Conservation (phyloP, 352 stramenopile genomes). For the Phytophthora pseudosyringae region DNA sequence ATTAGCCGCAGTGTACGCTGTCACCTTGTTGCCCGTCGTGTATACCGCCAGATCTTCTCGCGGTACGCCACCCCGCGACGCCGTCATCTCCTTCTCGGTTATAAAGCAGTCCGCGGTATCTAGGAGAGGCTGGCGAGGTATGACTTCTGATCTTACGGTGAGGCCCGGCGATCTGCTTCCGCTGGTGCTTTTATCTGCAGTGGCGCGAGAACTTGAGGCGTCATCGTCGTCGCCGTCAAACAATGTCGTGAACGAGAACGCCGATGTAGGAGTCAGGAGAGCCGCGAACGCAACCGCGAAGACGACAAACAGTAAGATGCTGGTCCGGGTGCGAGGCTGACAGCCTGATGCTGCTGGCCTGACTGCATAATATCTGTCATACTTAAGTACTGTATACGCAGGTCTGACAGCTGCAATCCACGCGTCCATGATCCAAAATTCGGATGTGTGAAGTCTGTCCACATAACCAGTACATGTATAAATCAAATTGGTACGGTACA, state of each 20-base stretch:
- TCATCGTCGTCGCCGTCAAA: not conserved
- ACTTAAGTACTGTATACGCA: too few relatives aligned
- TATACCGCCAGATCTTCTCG: conserved; percentile 42
- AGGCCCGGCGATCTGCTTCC: conserved; percentile 21
- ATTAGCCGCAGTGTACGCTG: conserved; percentile 46
- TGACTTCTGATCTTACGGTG: conserved; percentile 21
- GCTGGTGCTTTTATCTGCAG: not conserved
- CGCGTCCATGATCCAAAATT: too few relatives aligned
- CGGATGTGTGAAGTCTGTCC: too few relatives aligned
- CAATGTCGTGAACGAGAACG: conserved; percentile 11
- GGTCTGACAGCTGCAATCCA: too few relatives aligned
- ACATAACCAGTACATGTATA: too few relatives aligned
- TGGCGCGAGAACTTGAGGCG: not conserved
- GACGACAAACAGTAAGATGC: too few relatives aligned
- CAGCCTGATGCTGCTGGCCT: too few relatives aligned
- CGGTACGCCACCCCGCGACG: conserved; percentile 44
- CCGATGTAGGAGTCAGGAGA: not conserved
- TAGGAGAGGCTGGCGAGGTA: conserved; percentile 44
- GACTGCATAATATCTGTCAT: too few relatives aligned
- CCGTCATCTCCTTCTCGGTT: conserved; percentile 50
- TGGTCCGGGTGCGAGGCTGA: too few relatives aligned
- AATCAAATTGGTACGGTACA: too few relatives aligned
- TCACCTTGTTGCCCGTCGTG: conserved; percentile 48
- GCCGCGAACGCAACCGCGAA: not conserved
- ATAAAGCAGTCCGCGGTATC: conserved; percentile 61